phyloP scores from a whole-genome alignment of 2,329 filamentous ascomycete species.

The Tolypocladium ophioglossoides region DNA sequence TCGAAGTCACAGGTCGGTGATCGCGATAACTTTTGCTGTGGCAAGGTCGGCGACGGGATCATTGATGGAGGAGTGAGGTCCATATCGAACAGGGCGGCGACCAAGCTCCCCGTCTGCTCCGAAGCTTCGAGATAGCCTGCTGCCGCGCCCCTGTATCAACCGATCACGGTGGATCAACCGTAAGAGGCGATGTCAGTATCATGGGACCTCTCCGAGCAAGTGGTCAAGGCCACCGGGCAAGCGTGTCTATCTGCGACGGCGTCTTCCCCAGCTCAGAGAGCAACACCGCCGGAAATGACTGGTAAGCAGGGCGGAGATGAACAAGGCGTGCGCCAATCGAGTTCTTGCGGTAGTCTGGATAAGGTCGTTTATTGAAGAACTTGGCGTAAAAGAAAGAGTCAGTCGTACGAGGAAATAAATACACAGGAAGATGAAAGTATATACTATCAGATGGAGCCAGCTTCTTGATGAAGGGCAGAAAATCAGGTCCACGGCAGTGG shows the following conservation, averaged over 20 bases:
- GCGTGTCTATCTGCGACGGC: background rate
- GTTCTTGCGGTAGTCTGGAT: background rate
- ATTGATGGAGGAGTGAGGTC: slow-evolving; percentile 38
- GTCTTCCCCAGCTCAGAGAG: background rate
- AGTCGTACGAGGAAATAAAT: too few species aligned
- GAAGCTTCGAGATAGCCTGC: background rate
- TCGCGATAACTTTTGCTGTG: background rate
- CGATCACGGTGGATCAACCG: background rate
- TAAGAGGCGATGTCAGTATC: background rate
- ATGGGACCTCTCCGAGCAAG: background rate
- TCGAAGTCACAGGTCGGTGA: background rate
- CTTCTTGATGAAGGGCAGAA: background rate
- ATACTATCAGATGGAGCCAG: background rate
- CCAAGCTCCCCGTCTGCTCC: background rate
- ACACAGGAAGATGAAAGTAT: background rate
- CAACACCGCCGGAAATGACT: too few species aligned
- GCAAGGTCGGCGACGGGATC: slow-evolving; percentile 24
- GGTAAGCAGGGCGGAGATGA: background rate
- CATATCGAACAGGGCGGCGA: slow-evolving; percentile 23
- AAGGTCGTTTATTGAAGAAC: background rate
- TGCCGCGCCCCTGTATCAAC: background rate
- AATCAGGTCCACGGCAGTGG: background rate
- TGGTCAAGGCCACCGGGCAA: background rate
- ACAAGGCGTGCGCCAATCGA: background rate
- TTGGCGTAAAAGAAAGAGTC: background rate